These are phyloP conservation scores for Cutaneotrichosporon dermatis DNA, from an alignment of 1,284 basidiomycete genomes.

Conservation along the genomic window DNA sequence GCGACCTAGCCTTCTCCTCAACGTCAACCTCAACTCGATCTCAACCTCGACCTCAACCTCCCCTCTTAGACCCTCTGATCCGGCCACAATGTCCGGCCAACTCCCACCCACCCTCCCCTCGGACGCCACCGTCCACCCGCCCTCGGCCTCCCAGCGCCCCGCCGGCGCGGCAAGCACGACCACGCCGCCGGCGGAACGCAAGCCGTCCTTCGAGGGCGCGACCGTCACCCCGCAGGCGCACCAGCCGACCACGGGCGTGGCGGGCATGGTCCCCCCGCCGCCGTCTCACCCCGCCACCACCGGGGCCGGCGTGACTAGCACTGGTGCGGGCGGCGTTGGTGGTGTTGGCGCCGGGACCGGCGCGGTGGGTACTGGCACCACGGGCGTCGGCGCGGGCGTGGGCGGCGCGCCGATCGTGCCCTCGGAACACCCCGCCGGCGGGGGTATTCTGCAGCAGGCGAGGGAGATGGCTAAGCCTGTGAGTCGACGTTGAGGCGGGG, in stretches of 20 bases:
- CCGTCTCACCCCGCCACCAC: background rate
- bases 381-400: background rate
- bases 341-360: background rate
- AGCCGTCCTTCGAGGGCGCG: background rate
- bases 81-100: no score
- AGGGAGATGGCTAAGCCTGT: conserved; percentile 4
- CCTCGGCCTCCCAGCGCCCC: background rate
- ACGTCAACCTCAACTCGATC: background rate
- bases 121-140: background rate
- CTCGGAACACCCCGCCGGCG: background rate
- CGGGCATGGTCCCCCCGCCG: no score
- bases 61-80: background rate
- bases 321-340: background rate
- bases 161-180: background rate
- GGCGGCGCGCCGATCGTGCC: background rate
- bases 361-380: no score
- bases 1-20: no score
- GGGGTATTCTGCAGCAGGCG: background rate
- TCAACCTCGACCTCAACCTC: background rate
- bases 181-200: background rate
- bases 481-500: background rate
- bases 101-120: background rate
- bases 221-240: background rate
- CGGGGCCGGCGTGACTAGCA: background rate
- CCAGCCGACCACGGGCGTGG: background rate